Evolutionary conservation across 306 rosid species (phyloP).

Genomic region (Aeschynomene evenia): DNA sequence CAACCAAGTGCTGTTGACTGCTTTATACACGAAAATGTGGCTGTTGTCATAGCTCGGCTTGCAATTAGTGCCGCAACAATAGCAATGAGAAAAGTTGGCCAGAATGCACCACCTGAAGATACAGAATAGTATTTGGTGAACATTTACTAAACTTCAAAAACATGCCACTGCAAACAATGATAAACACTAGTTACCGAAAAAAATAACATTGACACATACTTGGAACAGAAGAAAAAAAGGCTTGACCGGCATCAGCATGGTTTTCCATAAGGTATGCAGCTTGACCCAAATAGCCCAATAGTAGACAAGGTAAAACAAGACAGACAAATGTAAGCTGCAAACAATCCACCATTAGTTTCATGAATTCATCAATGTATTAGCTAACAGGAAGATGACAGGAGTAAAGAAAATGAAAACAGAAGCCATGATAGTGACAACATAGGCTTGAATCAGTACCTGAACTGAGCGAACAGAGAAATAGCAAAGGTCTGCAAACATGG

Average conservation of each 20-base stretch:
- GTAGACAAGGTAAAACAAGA: constrained; percentile 65
- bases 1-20: constrained; percentile 98
- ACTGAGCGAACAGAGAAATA: constrained; percentile 93
- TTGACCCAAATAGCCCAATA: constrained; percentile 99
- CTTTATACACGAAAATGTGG: constrained; percentile 96
- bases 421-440: constrained; percentile 19
- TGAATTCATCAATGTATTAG: constrained; percentile 27
- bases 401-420: constrained; percentile 6
- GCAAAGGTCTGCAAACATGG: constrained; percentile 99
- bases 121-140: constrained; percentile 26
- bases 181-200: background rate
- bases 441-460: constrained; percentile 63
- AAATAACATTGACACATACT: constrained; percentile 49
- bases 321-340: constrained; percentile 61
- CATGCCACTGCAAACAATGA: constrained; percentile 17
- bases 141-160: constrained; percentile 18
- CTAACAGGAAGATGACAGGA: constrained; percentile 16
- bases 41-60: constrained; percentile 95
- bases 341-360: constrained; percentile 37
- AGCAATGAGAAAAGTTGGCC: constrained; percentile 84
- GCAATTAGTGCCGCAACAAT: constrained; percentile 93
- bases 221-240: constrained; percentile 86
- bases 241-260: constrained; percentile 57
- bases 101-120: constrained; percentile 70
- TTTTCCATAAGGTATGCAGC: constrained; percentile 95